Conservation (phyloP, 2,329 filamentous ascomycete species). For the Thermoascus crustaceus region DNA sequence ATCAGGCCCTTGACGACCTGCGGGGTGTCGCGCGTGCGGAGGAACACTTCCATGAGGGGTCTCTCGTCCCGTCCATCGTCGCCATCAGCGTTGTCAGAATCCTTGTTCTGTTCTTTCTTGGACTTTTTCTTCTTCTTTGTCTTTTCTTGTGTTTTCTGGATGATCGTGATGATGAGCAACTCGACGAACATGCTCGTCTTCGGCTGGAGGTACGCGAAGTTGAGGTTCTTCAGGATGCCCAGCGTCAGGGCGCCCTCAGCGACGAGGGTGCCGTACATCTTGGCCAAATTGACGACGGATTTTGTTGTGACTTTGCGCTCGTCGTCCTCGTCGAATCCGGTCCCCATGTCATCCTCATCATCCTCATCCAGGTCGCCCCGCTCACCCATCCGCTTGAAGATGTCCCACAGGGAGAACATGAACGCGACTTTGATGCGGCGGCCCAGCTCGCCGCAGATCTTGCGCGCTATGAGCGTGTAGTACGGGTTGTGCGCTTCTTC, state of each 20-base stretch:
- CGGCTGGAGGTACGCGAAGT: slow-evolving; percentile 66
- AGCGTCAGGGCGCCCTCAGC: slow-evolving; percentile 52
- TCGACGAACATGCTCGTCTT: slow-evolving; percentile 75
- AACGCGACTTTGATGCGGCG: slow-evolving; percentile 74
- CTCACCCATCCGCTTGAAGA: slow-evolving; percentile 82
- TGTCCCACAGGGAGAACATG: slow-evolving; percentile 76
- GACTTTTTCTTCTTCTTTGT: slow-evolving; percentile 10
- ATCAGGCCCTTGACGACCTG: slow-evolving; percentile 66
- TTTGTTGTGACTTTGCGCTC: slow-evolving; percentile 43
- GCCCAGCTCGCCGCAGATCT: slow-evolving; percentile 59
- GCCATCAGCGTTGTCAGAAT: slow-evolving; percentile 10
- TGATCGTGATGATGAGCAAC: slow-evolving; percentile 65
- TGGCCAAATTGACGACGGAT: slow-evolving; percentile 59
- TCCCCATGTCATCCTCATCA: slow-evolving; percentile 45
- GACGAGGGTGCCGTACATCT: slow-evolving; percentile 57
- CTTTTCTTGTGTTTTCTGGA: slow-evolving; percentile 54
- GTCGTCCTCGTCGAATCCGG: slow-evolving; percentile 46
- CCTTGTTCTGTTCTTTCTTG: slow-evolving; percentile 16
- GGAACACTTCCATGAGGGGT: slow-evolving; percentile 58
- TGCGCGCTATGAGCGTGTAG: slow-evolving; percentile 76
- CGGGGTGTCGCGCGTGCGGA: slow-evolving; percentile 53
- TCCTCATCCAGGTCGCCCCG: slow-evolving; percentile 52
- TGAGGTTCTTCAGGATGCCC: slow-evolving; percentile 55
- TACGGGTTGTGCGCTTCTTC: slow-evolving; percentile 87
- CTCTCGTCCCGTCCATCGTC: slow-evolving; percentile 43